A percentile compares a stretch with the other conserved stretches of the same genome.
phyloP scores from a whole-genome alignment of 2,329 filamentous ascomycete genomes.

The Calonectria pteridis region DNA sequence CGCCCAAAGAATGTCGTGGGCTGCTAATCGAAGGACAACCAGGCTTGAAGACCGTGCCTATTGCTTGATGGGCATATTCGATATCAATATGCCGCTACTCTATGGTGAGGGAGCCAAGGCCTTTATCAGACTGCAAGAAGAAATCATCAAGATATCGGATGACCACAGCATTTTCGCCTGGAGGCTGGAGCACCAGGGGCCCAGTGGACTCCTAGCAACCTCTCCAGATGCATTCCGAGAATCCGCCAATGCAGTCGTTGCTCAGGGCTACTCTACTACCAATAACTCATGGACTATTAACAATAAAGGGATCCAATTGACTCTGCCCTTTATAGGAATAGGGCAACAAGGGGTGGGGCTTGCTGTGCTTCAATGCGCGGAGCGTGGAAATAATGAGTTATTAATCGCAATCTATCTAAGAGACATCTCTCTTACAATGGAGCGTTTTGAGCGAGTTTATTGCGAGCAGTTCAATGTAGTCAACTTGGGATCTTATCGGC shows the following conservation, averaged over 20 bases:
- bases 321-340: neutral
- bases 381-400: neutral
- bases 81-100: neutral
- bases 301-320: neutral
- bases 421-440: neutral
- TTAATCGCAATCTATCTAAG: neutral
- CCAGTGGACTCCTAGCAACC: neutral
- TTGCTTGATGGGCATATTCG: neutral
- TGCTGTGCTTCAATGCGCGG: neutral
- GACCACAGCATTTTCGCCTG: neutral
- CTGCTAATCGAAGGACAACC: neutral
- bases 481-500: neutral
- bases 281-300: neutral
- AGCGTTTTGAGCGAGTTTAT: neutral
- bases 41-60: neutral
- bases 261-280: neutral
- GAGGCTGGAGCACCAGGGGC: neutral
- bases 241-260: neutral
- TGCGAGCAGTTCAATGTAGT: neutral
- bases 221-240: neutral
- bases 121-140: neutral
- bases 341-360: neutral
- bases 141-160: neutral
- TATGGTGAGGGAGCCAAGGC: neutral
- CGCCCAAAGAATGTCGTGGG: slow-evolving; percentile 1